Conservation (phyloP, 768 basidiomycete species). For the Chalciporus piperatus region DNA sequence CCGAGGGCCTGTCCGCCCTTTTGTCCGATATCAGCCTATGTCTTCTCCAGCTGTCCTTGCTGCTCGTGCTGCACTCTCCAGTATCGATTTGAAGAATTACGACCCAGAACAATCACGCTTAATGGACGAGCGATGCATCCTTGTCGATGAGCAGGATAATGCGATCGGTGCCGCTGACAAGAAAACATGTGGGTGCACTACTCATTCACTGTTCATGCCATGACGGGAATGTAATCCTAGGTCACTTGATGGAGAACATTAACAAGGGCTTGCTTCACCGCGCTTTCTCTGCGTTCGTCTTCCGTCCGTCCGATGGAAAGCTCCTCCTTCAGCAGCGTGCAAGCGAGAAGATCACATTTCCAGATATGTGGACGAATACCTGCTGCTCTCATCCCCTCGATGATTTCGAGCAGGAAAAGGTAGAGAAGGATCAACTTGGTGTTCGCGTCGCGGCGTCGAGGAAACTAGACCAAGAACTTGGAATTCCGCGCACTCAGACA, state of each 20-base stretch:
- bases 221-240: conserved; percentile 29
- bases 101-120: conserved; percentile 90
- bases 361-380: conserved; percentile 99
- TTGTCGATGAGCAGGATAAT: conserved; percentile 85
- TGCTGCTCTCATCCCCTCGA: conserved; percentile 97
- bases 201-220: not conserved
- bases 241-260: conserved; percentile 98
- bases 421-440: conserved; percentile 74
- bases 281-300: conserved; percentile 97
- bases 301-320: conserved; percentile 90
- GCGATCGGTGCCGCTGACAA: conserved; percentile 88
- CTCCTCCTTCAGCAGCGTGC: conserved; percentile 93
- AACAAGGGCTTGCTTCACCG: conserved; percentile 91
- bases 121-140: conserved; percentile 95
- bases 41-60: conserved; percentile 61
- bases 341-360: conserved; percentile 99
- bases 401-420: conserved; percentile 84
- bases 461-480: conserved; percentile 95
- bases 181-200: conserved; percentile 77
- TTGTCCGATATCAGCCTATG: conserved; percentile 36
- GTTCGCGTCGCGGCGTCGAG: conserved; percentile 89
- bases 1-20: not conserved
- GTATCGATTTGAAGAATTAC: conserved; percentile 77
- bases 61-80: conserved; percentile 62
- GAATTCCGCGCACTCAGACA: conserved; percentile 78